Evolutionary conservation across 805 yeast species (phyloP), one percentile per base, ranked within the genome.

Genomic region (Teunomyces cretensis): DNA sequence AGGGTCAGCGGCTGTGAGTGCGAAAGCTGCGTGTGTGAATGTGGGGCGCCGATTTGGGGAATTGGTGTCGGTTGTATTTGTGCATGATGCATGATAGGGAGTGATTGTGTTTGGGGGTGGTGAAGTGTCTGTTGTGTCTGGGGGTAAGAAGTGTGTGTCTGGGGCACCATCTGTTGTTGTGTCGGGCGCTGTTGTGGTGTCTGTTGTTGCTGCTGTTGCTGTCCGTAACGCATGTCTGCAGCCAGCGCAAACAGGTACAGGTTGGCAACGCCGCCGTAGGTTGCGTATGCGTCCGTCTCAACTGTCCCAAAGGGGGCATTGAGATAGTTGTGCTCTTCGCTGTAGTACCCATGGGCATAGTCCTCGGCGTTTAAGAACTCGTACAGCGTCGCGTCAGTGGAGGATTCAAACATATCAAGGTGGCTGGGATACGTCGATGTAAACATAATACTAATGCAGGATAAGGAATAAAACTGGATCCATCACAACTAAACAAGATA

Each of bases 321-420:
- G 19, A 17, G 41, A 22, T 35, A 35, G 38, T 35, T 35, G 38
- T 35, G 38, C 17, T 35, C 38, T 8, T 22, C 35, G 35, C 13
- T 13, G 16, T 35, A 35, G 9, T 12, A 12, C 15, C 13, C 22
- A 12, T 22, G 14, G 27, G 28, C 27, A 24, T 35, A 35, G 12
- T 35, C 38, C 13, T 35, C 38, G 12, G 38, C 16, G 14, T 33
- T 35, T 28, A 35, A 17, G 16, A 35, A 35, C 12, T 35, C 38
- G 9, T 35, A 35, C 15, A 12, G 38, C 13, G 38, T 19, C 38
- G 38, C 38, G 19, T 35, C 38, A 28, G 27, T 56, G 33, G 52
- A 44, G 15, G 53, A 54, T 38, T 54, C 60, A 39, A 52, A 45
- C 57, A 52, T 54, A 35, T 49, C 56, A 43, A 50, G 44, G 35